These are phyloP conservation scores for Aspergillus egyptiacus DNA, from an alignment of 495 filamentous ascomycete genomes.

Conservation along the genomic window DNA sequence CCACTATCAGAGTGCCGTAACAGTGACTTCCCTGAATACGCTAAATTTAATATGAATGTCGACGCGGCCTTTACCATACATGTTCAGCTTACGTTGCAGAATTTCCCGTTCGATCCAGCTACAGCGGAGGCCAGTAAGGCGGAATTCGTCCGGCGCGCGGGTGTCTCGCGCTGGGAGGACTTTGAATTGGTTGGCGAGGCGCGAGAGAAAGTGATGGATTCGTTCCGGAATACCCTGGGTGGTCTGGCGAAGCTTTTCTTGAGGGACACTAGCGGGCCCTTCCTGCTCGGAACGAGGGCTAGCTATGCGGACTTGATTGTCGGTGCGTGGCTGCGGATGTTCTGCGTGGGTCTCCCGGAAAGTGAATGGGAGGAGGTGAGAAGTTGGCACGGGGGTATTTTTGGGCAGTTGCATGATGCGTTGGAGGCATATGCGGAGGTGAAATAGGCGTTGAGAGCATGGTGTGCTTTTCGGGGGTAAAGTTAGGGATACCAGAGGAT, in stretches of 20 bases:
- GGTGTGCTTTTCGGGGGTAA: background rate
- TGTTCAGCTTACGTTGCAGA: slow-evolving; percentile 23
- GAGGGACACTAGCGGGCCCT: slow-evolving; percentile 41
- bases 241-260: slow-evolving; percentile 40
- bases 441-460: slow-evolving; percentile 14
- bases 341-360: slow-evolving; percentile 25
- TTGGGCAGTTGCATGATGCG: slow-evolving; percentile 41
- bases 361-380: slow-evolving; percentile 47
- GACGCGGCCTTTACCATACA: slow-evolving; percentile 46
- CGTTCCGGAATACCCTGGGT: slow-evolving; percentile 36
- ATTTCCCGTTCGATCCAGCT: slow-evolving; percentile 42
- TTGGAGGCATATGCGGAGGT: slow-evolving; percentile 31
- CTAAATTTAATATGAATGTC: slow-evolving; percentile 42
- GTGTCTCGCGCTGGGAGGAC: slow-evolving; percentile 42
- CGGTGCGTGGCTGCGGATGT: slow-evolving; percentile 53
- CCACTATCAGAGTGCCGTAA: slow-evolving; percentile 27
- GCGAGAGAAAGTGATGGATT: slow-evolving; percentile 28
- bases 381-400: slow-evolving; percentile 48
- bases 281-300: slow-evolving; percentile 39
- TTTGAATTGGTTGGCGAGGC: slow-evolving; percentile 37
- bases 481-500: no score
- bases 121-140: slow-evolving; percentile 36
- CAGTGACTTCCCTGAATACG: slow-evolving; percentile 21
- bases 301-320: slow-evolving; percentile 60
- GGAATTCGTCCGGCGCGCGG: slow-evolving; percentile 41